Conservation (phyloP, 2,329 filamentous ascomycete species). For the Cladosporium phlei region DNA sequence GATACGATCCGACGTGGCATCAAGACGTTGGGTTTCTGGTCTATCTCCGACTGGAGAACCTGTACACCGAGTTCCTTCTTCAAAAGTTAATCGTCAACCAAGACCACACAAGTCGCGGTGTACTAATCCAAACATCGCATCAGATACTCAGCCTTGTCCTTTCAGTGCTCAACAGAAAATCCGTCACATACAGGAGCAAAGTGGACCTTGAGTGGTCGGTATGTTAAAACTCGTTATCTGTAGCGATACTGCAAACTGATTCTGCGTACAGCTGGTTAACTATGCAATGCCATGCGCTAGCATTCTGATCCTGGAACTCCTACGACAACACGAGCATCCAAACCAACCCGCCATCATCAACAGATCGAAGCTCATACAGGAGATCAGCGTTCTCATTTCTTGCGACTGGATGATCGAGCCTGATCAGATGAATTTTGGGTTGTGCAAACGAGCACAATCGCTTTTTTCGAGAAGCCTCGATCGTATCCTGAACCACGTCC, state of each 20-base stretch:
- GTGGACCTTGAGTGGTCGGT: background rate
- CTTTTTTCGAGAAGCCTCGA: conserved; percentile 14
- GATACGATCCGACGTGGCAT: background rate
- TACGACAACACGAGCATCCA: conserved; percentile 7
- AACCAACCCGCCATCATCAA: background rate
- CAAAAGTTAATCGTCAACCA: conserved; percentile 4
- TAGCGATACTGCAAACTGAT: background rate
- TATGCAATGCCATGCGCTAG: conserved; percentile 16
- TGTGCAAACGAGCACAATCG: conserved; percentile 14
- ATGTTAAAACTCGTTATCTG: too few species aligned
- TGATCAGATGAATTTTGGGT: conserved; percentile 8
- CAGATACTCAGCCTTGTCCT: conserved; percentile 7
- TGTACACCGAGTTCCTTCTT: conserved; percentile 12
- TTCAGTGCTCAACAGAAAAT: background rate
- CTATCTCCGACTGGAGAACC: background rate
- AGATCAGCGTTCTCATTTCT: conserved; percentile 12
- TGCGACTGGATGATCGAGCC: conserved; percentile 14
- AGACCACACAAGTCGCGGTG: background rate
- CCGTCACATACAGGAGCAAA: background rate
- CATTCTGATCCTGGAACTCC: conserved; percentile 14
- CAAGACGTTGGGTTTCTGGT: background rate
- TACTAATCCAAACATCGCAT: conserved; percentile 11
- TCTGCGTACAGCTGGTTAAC: background rate
- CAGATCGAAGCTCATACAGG: conserved; percentile 11
- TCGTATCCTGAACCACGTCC: conserved; percentile 8